phyloP scores from a whole-genome alignment of 129 eudicot species.

The Flaveria robusta region DNA sequence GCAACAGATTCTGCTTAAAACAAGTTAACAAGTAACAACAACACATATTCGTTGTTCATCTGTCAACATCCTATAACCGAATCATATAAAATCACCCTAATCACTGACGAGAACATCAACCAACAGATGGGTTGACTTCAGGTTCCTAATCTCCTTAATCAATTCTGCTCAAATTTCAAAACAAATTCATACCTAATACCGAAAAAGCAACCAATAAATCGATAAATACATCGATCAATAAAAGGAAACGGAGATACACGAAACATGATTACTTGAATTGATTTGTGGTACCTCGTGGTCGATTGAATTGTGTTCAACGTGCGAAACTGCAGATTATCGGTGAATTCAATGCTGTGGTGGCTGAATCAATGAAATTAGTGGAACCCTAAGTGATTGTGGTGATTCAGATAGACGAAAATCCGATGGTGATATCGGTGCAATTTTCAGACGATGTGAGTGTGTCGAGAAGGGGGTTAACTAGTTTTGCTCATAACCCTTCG shows the following conservation, averaged over 20 bases:
- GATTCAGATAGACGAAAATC: not conserved
- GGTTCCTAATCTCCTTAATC: slow-evolving; percentile 8
- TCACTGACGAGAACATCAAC: not conserved
- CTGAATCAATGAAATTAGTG: slow-evolving; percentile 6
- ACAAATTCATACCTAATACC: slow-evolving; percentile 16
- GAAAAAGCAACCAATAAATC: not conserved
- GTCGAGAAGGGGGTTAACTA: slow-evolving; percentile 26
- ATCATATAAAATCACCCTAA: not conserved
- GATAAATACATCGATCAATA: slow-evolving; percentile 14
- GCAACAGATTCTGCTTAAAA: not conserved
- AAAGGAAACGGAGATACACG: not conserved
- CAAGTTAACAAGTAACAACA: too few species aligned
- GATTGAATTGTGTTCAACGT: slow-evolving; percentile 29
- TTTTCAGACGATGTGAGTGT: slow-evolving; percentile 16
- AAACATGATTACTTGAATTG: not conserved
- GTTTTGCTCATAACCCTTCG: slow-evolving; percentile 28
- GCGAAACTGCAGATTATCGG: slow-evolving; percentile 11
- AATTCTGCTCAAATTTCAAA: slow-evolving; percentile 13
- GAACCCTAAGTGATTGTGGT: slow-evolving; percentile 25
- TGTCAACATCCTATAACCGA: slow-evolving; percentile 2
- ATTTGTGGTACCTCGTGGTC: slow-evolving; percentile 30
- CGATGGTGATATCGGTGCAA: slow-evolving; percentile 25
- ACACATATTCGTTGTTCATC: slow-evolving; percentile 7
- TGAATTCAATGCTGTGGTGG: not conserved
- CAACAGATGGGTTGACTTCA: slow-evolving; percentile 20